Evolutionary conservation across 2,329 filamentous ascomycete species (phyloP).

Genomic region (Zymoseptoria tritici): DNA sequence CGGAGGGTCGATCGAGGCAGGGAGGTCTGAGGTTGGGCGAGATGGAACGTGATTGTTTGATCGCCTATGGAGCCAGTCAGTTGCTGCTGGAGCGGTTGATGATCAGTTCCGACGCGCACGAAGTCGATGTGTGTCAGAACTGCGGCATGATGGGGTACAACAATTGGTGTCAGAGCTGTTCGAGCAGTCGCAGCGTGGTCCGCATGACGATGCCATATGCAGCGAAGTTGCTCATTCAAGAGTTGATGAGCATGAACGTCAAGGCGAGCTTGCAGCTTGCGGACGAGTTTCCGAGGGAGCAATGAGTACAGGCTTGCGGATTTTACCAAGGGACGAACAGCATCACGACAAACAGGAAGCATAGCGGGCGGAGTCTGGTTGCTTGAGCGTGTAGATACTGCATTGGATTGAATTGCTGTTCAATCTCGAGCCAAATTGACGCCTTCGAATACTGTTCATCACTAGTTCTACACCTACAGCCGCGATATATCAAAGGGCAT

Average conservation of each 20-base stretch:
- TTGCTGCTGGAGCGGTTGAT: conserved; percentile 87
- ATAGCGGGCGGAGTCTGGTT: conserved; percentile 9
- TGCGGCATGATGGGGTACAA: conserved; percentile 95
- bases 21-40: conserved; percentile 90
- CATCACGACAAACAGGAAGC: neutral
- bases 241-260: conserved; percentile 98
- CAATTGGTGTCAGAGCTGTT: conserved; percentile 90
- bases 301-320: conserved; percentile 1
- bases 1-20: conserved; percentile 86
- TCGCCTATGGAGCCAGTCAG: conserved; percentile 92
- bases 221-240: conserved; percentile 90
- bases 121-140: conserved; percentile 86
- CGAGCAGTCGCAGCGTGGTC: conserved; percentile 73
- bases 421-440: neutral
- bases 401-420: neutral
- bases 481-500: neutral
- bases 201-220: conserved; percentile 97
- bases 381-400: neutral
- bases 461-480: no score
- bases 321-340: neutral
- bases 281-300: conserved; percentile 71
- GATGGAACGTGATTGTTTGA: conserved; percentile 98
- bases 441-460: no score
- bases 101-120: conserved; percentile 83
- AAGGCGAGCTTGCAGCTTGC: conserved; percentile 82